Evolutionary conservation across 257 asterid species (phyloP).

Genomic region (Rubia yunnanensis): DNA sequence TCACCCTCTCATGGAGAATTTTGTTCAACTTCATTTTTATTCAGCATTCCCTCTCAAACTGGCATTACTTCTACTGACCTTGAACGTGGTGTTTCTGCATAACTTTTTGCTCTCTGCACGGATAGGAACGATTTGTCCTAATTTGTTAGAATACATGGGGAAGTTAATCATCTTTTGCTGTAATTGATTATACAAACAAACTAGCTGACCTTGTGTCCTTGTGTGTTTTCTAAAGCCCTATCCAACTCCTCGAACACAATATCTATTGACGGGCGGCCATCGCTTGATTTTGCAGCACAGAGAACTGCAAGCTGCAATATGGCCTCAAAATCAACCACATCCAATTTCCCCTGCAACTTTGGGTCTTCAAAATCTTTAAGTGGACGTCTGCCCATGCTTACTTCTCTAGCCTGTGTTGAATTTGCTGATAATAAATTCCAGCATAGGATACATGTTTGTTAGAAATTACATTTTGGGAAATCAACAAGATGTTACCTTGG

Average conservation of each 20-base stretch:
- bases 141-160: not conserved
- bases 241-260: slow-evolving; percentile 59
- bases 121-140: not conserved
- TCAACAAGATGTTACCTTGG: slow-evolving; percentile 41
- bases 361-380: slow-evolving; percentile 60
- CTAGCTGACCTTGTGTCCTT: slow-evolving; percentile 35
- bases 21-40: not conserved
- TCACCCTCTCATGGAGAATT: not conserved
- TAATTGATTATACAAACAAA: not conserved
- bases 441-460: not conserved
- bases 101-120: slow-evolving; percentile 18
- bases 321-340: slow-evolving; percentile 57
- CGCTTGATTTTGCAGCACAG: slow-evolving; percentile 62
- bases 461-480: not conserved
- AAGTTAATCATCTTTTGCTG: not conserved
- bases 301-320: slow-evolving; percentile 70
- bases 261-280: slow-evolving; percentile 66
- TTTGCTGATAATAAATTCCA: not conserved
- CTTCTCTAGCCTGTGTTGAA: slow-evolving; percentile 72
- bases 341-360: slow-evolving; percentile 35
- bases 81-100: slow-evolving; percentile 26
- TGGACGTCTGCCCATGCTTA: slow-evolving; percentile 55
- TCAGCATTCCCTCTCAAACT: slow-evolving; percentile 19
- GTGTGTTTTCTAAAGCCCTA: slow-evolving; percentile 54
- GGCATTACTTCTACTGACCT: slow-evolving; percentile 26